These are phyloP conservation scores for Aquilaria sinensis DNA, from an alignment of 345 rosid genomes.

Conservation along the genomic window DNA sequence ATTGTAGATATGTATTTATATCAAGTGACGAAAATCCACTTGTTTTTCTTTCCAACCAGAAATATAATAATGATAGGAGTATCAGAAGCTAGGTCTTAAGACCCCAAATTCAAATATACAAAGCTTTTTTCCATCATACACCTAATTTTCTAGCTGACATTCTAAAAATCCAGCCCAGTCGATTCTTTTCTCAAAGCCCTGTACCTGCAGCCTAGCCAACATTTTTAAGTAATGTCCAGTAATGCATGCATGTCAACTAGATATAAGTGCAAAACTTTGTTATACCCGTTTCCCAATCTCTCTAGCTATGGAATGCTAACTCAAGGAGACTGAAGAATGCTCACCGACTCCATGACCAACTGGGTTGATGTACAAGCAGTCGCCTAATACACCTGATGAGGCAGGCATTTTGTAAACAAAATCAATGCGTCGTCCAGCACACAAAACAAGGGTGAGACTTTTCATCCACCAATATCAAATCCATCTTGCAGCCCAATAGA, in stretches of 20 bases:
- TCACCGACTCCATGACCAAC: conserved; percentile 13
- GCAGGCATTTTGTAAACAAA: conserved; percentile 16
- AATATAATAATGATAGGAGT: conserved; percentile 8
- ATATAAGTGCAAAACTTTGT: conserved; percentile 22
- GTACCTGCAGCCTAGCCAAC: conserved; percentile 17
- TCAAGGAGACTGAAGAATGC: conserved; percentile 12
- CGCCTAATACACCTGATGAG: conserved; percentile 10
- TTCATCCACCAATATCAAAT: conserved; percentile 10
- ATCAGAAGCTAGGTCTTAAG: conserved; percentile 20
- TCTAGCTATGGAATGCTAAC: conserved; percentile 14
- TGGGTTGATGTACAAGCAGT: conserved; percentile 24
- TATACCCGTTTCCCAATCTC: conserved; percentile 10
- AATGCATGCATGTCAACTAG: conserved; percentile 21
- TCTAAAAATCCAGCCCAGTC: conserved; percentile 1
- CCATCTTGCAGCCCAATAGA: conserved; percentile 25
- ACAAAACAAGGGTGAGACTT: conserved; percentile 18
- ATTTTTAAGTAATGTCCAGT: conserved; percentile 10
- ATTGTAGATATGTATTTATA: not conserved
- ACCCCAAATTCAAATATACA: conserved; percentile 34
- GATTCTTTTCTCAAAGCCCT: conserved; percentile 16
- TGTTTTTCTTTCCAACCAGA: not conserved
- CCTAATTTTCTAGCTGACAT: conserved; percentile 14
- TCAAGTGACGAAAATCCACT: too few species aligned
- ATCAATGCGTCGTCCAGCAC: conserved; percentile 9
- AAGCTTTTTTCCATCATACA: conserved; percentile 33